phyloP scores from a whole-genome alignment of 495 filamentous ascomycete genomes.

The Pyronema domesticum region DNA sequence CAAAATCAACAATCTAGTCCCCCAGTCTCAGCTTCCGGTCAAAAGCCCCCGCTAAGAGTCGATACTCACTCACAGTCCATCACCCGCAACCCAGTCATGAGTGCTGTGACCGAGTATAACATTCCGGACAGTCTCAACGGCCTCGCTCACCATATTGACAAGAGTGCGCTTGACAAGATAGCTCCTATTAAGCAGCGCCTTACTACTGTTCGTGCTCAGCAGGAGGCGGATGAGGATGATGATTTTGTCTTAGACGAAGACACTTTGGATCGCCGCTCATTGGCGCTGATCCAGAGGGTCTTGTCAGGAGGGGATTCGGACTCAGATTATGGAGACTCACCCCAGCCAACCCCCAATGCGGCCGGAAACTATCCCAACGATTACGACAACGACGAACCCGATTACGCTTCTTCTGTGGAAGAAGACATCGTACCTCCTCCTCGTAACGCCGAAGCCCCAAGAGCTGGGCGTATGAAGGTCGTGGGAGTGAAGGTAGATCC shows the following conservation, averaged over 20 bases:
- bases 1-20: background rate
- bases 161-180: no score
- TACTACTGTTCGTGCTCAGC: no score
- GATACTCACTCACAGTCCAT: constrained; percentile 30
- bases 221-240: no score
- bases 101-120: constrained; percentile 25
- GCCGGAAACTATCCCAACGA: background rate
- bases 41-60: constrained; percentile 17
- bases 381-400: constrained; percentile 23
- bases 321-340: constrained; percentile 25
- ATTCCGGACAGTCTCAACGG: constrained; percentile 42
- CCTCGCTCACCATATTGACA: no score
- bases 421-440: constrained; percentile 20
- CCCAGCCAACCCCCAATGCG: background rate
- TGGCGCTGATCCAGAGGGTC: no score
- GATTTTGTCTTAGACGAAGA: no score
- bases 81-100: constrained; percentile 49
- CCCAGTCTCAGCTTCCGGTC: constrained; percentile 8
- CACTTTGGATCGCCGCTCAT: no score
- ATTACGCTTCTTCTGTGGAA: constrained; percentile 31
- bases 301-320: constrained; percentile 13
- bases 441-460: constrained; percentile 39
- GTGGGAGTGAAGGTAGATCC: constrained; percentile 58
- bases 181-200: no score
- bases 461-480: no score